These are phyloP conservation scores for Madurella fahalii DNA, from an alignment of 2,329 filamentous ascomycete species.

Conservation along the genomic window DNA sequence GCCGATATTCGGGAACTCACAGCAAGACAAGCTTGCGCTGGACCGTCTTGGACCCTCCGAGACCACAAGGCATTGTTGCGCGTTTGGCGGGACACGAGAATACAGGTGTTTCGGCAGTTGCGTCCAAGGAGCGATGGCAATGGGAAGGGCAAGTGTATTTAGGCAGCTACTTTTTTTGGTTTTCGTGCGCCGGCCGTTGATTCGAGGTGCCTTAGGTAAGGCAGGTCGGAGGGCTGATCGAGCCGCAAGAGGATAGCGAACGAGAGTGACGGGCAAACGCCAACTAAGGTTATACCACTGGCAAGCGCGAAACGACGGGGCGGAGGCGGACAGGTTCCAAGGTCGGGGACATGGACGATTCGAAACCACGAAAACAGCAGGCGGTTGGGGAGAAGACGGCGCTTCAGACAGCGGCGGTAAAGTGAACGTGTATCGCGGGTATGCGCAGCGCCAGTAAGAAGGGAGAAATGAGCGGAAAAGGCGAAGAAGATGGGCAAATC, in stretches of 20 bases:
- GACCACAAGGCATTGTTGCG: constrained; percentile 45
- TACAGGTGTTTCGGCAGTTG: not conserved
- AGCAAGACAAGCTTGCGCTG: constrained; percentile 95
- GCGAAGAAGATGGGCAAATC: constrained; percentile 10
- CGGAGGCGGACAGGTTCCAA: not conserved
- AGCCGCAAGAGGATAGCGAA: constrained; percentile 3
- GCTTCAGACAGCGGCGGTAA: not conserved
- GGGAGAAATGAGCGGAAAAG: constrained; percentile 18
- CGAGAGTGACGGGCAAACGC: constrained; percentile 2
- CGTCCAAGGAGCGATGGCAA: not conserved
- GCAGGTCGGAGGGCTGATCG: not conserved
- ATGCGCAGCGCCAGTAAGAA: constrained; percentile 9
- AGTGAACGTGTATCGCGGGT: constrained; percentile 12
- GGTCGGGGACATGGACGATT: not conserved
- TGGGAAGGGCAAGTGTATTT: not conserved
- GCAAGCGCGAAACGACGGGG: not conserved
- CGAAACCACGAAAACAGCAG: not conserved
- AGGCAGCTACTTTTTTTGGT: not conserved
- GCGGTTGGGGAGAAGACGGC: not conserved
- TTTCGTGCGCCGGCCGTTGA: not conserved
- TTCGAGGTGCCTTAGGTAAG: not conserved
- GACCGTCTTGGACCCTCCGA: constrained; percentile 75
- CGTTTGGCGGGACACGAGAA: not conserved
- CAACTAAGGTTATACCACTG: not conserved
- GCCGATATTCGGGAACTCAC: constrained; percentile 47